phyloP scores from a whole-genome alignment of 805 yeast genomes.

The Ogataea methylovora region DNA sequence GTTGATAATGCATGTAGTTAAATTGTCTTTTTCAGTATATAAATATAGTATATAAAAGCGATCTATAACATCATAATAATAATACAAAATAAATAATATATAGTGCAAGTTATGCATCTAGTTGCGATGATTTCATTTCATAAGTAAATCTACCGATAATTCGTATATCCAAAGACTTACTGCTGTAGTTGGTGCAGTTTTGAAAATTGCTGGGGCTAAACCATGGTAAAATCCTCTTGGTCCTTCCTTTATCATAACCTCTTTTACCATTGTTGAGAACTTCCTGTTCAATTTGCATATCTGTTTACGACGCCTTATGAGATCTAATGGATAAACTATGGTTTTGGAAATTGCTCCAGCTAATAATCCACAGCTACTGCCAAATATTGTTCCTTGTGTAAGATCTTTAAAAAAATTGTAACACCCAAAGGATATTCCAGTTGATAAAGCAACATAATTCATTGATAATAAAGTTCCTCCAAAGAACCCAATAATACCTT shows the following conservation, averaged over 20 bases:
- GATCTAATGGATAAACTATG: slow-evolving; percentile 77
- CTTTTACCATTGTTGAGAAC: slow-evolving; percentile 17
- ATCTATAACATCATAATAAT: too few species aligned
- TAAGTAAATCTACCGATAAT: slow-evolving; percentile 16
- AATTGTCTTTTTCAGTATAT: not conserved
- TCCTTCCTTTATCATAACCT: slow-evolving; percentile 52
- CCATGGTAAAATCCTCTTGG: slow-evolving; percentile 68
- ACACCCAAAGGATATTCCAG: slow-evolving; percentile 69
- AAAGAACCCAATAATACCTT: slow-evolving; percentile 40
- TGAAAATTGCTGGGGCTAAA: slow-evolving; percentile 57
- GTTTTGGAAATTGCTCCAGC: slow-evolving; percentile 77
- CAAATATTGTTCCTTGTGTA: slow-evolving; percentile 29
- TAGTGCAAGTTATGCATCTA: not conserved
- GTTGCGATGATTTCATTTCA: slow-evolving; percentile 1
- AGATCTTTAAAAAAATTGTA: slow-evolving; percentile 47
- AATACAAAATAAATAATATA: too few species aligned
- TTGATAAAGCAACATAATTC: slow-evolving; percentile 57
- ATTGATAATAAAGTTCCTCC: slow-evolving; percentile 45
- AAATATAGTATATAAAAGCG: not conserved
- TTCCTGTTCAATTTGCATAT: slow-evolving; percentile 29
- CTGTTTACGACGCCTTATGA: slow-evolving; percentile 72
- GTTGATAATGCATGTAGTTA: too few species aligned
- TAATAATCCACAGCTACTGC: slow-evolving; percentile 56
- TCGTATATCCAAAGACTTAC: slow-evolving; percentile 28
- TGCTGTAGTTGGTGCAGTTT: slow-evolving; percentile 70